phyloP scores from a whole-genome alignment of 2,329 filamentous ascomycete genomes.

The Sclerotinia borealis region DNA sequence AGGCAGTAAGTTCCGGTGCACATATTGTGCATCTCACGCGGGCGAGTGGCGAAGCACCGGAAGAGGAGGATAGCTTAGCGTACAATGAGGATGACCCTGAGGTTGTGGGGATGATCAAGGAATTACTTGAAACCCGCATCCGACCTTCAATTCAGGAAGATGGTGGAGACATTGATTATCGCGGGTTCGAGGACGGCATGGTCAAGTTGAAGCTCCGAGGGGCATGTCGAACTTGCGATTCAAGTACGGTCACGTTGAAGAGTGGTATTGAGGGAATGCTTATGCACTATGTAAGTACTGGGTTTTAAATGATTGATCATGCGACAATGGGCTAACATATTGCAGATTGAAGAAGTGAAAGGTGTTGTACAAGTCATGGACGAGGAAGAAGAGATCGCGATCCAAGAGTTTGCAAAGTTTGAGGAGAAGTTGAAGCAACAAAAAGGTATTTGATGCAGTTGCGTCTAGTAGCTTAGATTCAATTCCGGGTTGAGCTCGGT shows the following conservation, averaged over 20 bases:
- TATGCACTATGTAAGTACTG: constrained; percentile 77
- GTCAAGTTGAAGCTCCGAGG: constrained; percentile 85
- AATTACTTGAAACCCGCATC: constrained; percentile 90
- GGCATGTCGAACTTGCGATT: constrained; percentile 93
- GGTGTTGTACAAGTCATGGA: constrained; percentile 87
- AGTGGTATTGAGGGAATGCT: constrained; percentile 98
- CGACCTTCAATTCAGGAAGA: constrained; percentile 95
- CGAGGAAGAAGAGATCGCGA: constrained; percentile 81
- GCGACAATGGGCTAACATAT: constrained; percentile 23
- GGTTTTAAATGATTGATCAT: not conserved
- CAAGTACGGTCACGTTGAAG: constrained; percentile 92
- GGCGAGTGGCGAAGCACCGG: constrained; percentile 42
- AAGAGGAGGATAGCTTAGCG: constrained; percentile 61
- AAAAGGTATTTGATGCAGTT: constrained; percentile 34
- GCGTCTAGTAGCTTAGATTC: constrained; percentile 26
- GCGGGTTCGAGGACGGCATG: constrained; percentile 79
- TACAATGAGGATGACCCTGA: constrained; percentile 91
- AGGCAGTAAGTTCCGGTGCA: constrained; percentile 79
- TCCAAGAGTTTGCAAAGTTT: constrained; percentile 88
- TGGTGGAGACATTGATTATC: constrained; percentile 93
- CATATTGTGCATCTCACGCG: constrained; percentile 66
- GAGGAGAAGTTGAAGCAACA: constrained; percentile 72
- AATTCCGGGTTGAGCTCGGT: constrained; percentile 19
- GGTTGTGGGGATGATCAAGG: constrained; percentile 97
- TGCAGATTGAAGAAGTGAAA: constrained; percentile 88